These are phyloP conservation scores for Phytopythium helicoides DNA, from an alignment of 352 stramenopile genomes.

Conservation along the genomic window DNA sequence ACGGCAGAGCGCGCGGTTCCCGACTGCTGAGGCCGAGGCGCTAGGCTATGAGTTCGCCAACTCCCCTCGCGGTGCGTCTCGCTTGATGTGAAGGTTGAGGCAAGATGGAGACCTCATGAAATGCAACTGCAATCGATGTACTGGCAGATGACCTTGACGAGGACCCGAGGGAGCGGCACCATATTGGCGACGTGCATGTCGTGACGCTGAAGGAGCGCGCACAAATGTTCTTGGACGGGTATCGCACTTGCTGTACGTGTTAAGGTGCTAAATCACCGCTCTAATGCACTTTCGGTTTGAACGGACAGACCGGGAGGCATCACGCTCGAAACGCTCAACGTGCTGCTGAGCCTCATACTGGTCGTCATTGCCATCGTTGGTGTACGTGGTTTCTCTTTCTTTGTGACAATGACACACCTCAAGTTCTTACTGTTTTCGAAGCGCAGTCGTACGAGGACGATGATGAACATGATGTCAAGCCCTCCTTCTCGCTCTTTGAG, in stretches of 20 bases:
- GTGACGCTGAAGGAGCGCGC: constrained; percentile 38
- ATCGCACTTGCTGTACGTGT: too few relatives aligned
- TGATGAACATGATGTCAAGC: constrained; percentile 3
- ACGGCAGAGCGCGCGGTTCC: background rate
- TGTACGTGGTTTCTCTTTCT: constrained; percentile 7
- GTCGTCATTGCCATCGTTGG: constrained; percentile 39
- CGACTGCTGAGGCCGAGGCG: background rate
- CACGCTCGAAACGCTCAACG: constrained; percentile 38
- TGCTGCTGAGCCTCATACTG: constrained; percentile 43
- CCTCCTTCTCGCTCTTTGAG: constrained; percentile 31
- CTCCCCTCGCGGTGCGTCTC: background rate
- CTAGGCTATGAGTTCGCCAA: constrained; percentile 7
- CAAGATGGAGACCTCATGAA: too few relatives aligned
- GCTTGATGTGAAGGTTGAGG: too few relatives aligned
- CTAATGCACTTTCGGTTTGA: background rate
- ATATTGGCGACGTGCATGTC: constrained; percentile 40
- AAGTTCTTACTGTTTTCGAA: background rate
- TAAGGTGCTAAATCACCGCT: too few relatives aligned
- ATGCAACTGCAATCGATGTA: too few relatives aligned
- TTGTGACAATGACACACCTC: too few relatives aligned
- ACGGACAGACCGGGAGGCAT: constrained; percentile 22
- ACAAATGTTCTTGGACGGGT: constrained; percentile 45
- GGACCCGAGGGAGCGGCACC: constrained; percentile 2
- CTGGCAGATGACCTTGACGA: background rate
- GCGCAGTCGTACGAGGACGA: constrained; percentile 32